Conservation (phyloP, 2,329 filamentous ascomycete species). For the Talaromyces islandicus region DNA sequence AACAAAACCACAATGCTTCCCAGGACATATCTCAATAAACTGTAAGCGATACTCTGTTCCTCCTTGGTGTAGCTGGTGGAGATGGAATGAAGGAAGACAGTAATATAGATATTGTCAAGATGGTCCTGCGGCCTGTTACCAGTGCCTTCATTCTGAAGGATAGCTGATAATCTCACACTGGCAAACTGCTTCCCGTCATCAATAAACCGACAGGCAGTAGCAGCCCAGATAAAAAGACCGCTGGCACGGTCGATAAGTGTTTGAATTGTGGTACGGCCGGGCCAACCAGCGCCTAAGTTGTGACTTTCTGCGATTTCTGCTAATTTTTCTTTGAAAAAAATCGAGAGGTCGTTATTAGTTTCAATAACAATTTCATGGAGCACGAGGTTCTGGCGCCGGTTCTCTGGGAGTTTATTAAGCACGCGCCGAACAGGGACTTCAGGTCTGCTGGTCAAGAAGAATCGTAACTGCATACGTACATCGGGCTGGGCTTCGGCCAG, state of each 20-base stretch:
- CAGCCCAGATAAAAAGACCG: slow-evolving; percentile 28
- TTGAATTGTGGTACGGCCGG: slow-evolving; percentile 5
- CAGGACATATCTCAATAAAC: background rate
- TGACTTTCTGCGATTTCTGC: background rate
- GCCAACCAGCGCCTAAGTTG: slow-evolving; percentile 1
- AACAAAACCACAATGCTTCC: slow-evolving; percentile 2
- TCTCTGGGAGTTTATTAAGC: background rate
- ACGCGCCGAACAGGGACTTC: background rate
- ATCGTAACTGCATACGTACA: background rate
- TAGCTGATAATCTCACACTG: slow-evolving; percentile 1
- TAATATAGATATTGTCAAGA: slow-evolving; percentile 12
- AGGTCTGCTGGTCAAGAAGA: slow-evolving; percentile 1
- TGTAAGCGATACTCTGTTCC: background rate
- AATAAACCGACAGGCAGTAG: slow-evolving; percentile 19
- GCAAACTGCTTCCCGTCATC: slow-evolving; percentile 8
- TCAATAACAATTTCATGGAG: background rate
- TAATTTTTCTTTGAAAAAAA: background rate
- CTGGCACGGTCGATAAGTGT: slow-evolving; percentile 16
- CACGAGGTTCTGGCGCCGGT: background rate
- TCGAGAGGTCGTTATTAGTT: background rate
- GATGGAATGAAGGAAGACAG: slow-evolving; percentile 2
- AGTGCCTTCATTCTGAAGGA: slow-evolving; percentile 6
- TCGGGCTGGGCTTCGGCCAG: background rate
- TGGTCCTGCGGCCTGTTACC: background rate
- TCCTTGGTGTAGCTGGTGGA: background rate